Evolutionary conservation across 2,329 filamentous ascomycete species (phyloP).

Genomic region (Ophiostoma australiae): DNA sequence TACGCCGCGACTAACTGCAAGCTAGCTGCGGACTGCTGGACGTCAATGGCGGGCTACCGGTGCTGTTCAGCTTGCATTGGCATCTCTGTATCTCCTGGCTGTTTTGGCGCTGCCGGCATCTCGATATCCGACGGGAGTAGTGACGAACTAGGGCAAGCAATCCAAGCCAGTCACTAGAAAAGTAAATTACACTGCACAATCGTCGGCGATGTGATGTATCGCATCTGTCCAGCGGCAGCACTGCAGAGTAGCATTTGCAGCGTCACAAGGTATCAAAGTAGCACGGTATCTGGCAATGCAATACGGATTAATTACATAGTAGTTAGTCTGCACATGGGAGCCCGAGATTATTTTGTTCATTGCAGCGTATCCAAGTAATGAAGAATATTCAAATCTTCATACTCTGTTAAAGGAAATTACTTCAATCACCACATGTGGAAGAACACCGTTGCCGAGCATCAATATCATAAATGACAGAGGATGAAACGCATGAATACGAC

Average conservation of each 20-base stretch:
- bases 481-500: background rate
- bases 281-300: too few species aligned
- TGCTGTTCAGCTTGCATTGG: background rate
- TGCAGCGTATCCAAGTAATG: too few species aligned
- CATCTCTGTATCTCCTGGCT: background rate
- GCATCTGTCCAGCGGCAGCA: background rate
- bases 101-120: too few species aligned
- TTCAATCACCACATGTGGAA: conserved; percentile 1
- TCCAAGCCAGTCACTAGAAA: background rate
- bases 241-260: background rate
- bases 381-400: background rate
- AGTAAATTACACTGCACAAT: background rate
- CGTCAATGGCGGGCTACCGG: background rate
- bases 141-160: too few species aligned
- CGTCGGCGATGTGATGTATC: background rate
- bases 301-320: too few species aligned
- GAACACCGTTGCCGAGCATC: background rate
- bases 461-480: background rate
- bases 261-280: background rate
- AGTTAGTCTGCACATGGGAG: too few species aligned
- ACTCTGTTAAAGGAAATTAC: background rate
- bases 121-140: background rate
- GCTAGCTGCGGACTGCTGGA: background rate
- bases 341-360: background rate
- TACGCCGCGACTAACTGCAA: too few species aligned